Evolutionary conservation across 495 filamentous ascomycete species (phyloP).

Genomic region (Penicillium daleae): DNA sequence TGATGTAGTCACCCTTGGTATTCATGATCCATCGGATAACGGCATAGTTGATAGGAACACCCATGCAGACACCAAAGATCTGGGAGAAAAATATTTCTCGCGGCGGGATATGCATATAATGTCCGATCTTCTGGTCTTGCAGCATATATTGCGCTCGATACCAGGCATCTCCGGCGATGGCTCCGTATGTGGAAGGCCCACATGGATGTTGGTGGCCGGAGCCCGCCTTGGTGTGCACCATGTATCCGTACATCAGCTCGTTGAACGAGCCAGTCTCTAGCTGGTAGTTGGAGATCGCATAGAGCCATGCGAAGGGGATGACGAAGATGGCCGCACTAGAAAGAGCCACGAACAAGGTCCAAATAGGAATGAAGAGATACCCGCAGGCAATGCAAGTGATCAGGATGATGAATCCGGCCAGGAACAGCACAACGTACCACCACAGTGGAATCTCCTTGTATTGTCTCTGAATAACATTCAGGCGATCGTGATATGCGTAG

Average conservation of each 20-base stretch:
- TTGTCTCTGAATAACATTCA: constrained; percentile 57
- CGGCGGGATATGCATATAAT: constrained; percentile 53
- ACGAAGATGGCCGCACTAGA: constrained; percentile 54
- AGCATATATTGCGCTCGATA: constrained; percentile 57
- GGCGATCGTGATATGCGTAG: constrained; percentile 55
- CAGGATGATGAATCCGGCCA: constrained; percentile 49
- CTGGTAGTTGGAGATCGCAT: constrained; percentile 59
- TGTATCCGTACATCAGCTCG: constrained; percentile 59
- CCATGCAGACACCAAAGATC: constrained; percentile 47
- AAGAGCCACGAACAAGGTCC: constrained; percentile 58
- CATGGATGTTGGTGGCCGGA: constrained; percentile 51
- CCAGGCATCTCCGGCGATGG: constrained; percentile 55
- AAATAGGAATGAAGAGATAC: constrained; percentile 60
- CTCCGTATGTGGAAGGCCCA: constrained; percentile 55
- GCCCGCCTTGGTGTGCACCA: constrained; percentile 53
- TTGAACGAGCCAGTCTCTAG: constrained; percentile 58
- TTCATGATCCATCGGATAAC: constrained; percentile 52
- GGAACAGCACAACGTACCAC: constrained; percentile 57
- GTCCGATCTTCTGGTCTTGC: constrained; percentile 53
- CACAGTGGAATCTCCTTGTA: constrained; percentile 59
- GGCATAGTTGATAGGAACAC: constrained; percentile 48
- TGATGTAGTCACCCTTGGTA: constrained; percentile 56
- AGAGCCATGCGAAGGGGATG: constrained; percentile 58
- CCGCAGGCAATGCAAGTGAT: constrained; percentile 49
- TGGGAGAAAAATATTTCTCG: constrained; percentile 48